Base-by-base conservation (phyloP, 768 basidiomycete genomes). In the Exidia glandulosa region DNA sequence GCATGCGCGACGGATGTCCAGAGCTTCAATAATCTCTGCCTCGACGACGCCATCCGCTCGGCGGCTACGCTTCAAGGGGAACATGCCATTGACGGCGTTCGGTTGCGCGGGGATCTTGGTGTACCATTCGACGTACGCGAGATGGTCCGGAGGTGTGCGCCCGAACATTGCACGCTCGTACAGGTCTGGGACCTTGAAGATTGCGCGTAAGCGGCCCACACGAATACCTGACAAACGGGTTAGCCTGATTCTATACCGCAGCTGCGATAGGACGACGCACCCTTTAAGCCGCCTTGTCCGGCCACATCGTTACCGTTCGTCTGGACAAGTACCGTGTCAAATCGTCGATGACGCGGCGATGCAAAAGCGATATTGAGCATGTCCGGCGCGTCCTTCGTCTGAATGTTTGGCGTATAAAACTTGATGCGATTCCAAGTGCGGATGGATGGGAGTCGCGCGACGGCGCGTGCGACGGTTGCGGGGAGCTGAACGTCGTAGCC, bases 101-200 rank as follows among this genome's bases (percentile, higher is more conserved):
- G 25, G 23, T 3, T 31, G 34, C 13, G 50, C 33, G 3, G 23
- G 30, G 47, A 69, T 56, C 1, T 62, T 57, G 0, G 59, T 68
- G 57, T 65, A 70, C 65, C 66, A 69, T 25, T 71, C 62, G 25
- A 71, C 34, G 48, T 70, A 71, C 1, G 68, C 66, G 16, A 70
- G 62, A 0, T 61, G 61, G n/a, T 57, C 61, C 2, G 61, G 25
- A 25, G 54, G 56, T 10, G 55, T 9, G 2, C 59, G 27, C 9
- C 25, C 25, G 30, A 54, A 54, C 14, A 54, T 19, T 9, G 25
- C 27, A 25, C 12, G 25, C 16, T 54, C 65, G 27, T 62, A 56
- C 30, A 59, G 32, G 3, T 5, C 27, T n/a, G 65, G 61, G 1
- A 64, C 19, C 10, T 30, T 60, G 32, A 69, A 65, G 12, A 66